Base-by-base conservation (phyloP, 2,329 filamentous ascomycete species). In the Scedosporium boydii region DNA sequence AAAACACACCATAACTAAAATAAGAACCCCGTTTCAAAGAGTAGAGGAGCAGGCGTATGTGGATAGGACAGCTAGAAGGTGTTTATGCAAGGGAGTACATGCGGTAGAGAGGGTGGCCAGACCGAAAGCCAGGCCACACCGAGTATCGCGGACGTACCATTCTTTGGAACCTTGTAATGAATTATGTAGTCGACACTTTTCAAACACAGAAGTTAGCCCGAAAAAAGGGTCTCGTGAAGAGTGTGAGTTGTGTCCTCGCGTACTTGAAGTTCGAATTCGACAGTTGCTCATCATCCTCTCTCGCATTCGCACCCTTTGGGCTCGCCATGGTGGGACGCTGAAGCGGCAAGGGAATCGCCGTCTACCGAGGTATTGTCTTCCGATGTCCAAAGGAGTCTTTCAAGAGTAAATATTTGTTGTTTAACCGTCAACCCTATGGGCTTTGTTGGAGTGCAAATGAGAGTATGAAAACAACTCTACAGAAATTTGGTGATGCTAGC, bases 171-270 rank as follows among this genome's bases (percentile, higher is more conserved):
- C 63, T 87, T 81, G 76, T 90, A 96, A 70, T 87, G 84, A 65
- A 97, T 83, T 63, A 96, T 91, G 80, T 91, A 97, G 78, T 97
- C 93, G 64, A 96, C 90, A 61, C 90, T 84, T 23, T 55, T 51
- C 48, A 16, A 38, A 61, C 21, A 26, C 26, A 14, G 53, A 27
- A 16, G 51, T 56, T 56, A 56, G 51, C 26, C 12, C 51, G n/a
- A n/a, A 48, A n/a, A 48, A n/a, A 21, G 4, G 16, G 9, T 3
- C 44, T 48, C 44, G 44, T 3, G n/a, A 18, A 16, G 44, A 18
- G 34, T 12, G 34, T 12, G 34, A 38, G 34, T 38, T 9, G 46
- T 18, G 46, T 18, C 18, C 46, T 23, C 14, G 18, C 55, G 12
- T 58, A 58, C 55, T 58, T 58, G 55, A 34, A 58, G 27, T 58